Percentiles rank a stretch among this genome's conserved stretches.
These are phyloP conservation scores for Tothia fuscella DNA, from an alignment of 2,329 filamentous ascomycete genomes.

Conservation along the genomic window DNA sequence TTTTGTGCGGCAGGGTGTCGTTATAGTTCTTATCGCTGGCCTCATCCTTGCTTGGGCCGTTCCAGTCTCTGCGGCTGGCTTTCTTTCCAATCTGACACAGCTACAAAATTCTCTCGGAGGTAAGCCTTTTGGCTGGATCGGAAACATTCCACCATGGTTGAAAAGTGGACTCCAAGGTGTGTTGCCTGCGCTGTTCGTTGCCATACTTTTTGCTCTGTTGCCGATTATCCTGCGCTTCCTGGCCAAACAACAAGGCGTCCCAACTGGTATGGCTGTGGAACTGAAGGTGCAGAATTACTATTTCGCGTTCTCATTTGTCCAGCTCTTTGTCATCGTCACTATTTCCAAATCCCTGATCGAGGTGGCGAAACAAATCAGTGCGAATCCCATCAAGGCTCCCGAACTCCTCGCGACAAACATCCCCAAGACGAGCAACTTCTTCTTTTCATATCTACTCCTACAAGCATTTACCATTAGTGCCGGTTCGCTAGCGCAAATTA, in stretches of 20 bases:
- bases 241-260: constrained; percentile 61
- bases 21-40: constrained; percentile 52
- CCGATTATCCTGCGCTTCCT: constrained; percentile 68
- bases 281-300: constrained; percentile 87
- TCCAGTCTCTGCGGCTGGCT: constrained; percentile 44
- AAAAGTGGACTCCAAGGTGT: constrained; percentile 72
- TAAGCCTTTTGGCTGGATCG: constrained; percentile 49
- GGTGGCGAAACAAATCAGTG: constrained; percentile 45
- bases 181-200: constrained; percentile 65
- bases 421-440: constrained; percentile 85
- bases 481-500: constrained; percentile 73
- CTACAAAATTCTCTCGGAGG: constrained; percentile 43
- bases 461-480: constrained; percentile 87
- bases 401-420: constrained; percentile 63
- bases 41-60: constrained; percentile 86
- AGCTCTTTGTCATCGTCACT: constrained; percentile 82
- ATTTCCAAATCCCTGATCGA: no score
- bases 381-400: constrained; percentile 56
- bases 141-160: constrained; percentile 46
- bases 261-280: constrained; percentile 67
- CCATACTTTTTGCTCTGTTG: constrained; percentile 66
- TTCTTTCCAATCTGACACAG: constrained; percentile 30
- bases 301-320: constrained; percentile 87
- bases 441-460: constrained; percentile 96
- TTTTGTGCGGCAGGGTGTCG: constrained; percentile 58